Percentiles rank a stretch among this genome's conserved stretches.
Evolutionary conservation across 345 rosid genomes (phyloP).

Genomic region (Aurinia saxatilis): DNA sequence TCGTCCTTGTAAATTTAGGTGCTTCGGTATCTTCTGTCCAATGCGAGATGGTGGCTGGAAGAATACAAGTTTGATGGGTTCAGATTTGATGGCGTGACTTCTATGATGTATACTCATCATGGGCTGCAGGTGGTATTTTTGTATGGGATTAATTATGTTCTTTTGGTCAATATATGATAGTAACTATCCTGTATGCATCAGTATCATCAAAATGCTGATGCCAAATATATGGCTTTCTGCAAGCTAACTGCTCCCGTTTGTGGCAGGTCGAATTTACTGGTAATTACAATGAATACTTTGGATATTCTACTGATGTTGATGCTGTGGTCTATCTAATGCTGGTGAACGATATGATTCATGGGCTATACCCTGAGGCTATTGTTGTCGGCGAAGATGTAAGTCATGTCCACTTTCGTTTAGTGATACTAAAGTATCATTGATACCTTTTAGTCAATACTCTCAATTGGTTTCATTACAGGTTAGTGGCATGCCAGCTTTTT

Average conservation of each 20-base stretch:
- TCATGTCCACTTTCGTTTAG: conserved; percentile 11
- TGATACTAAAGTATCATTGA: neutral
- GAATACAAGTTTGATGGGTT: conserved; percentile 93
- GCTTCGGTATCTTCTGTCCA: conserved; percentile 76
- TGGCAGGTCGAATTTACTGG: conserved; percentile 81
- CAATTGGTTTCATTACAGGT: conserved; percentile 46
- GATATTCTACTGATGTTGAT: conserved; percentile 83
- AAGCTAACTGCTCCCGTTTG: conserved; percentile 11
- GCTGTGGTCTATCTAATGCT: conserved; percentile 91
- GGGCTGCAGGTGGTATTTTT: conserved; percentile 59
- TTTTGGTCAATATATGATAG: neutral
- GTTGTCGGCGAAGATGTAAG: conserved; percentile 93
- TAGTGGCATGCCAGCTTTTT: conserved; percentile 97
- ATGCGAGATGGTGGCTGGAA: conserved; percentile 99
- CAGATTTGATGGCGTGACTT: conserved; percentile 97
- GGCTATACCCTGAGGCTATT: conserved; percentile 87
- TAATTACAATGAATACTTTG: conserved; percentile 85
- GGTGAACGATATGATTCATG: conserved; percentile 90
- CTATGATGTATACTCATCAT: conserved; percentile 98
- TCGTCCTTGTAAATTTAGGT: conserved; percentile 40
- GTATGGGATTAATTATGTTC: neutral
- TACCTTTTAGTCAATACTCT: neutral
- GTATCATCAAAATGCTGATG: neutral
- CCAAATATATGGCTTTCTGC: neutral
- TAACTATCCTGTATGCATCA: neutral